Evolutionary conservation across 1,139 yeast genomes (phyloP).

Genomic region (Candida sp.): DNA sequence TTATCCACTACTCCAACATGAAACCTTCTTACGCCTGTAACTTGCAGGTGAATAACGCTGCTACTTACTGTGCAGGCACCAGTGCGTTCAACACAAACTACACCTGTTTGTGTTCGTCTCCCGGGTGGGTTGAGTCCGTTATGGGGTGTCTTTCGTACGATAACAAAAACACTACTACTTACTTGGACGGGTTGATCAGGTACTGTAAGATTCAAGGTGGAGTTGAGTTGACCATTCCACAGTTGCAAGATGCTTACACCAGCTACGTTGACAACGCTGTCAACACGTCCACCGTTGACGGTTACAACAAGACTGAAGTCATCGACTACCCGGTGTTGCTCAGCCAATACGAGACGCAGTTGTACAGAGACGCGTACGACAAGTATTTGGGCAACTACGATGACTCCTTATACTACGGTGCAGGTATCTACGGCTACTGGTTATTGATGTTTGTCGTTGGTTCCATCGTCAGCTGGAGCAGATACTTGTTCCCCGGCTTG

Average conservation of each 20-base stretch:
- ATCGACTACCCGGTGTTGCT: constrained; percentile 6
- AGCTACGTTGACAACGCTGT: constrained; percentile 22
- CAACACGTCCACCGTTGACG: constrained; percentile 3
- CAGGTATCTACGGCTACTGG: constrained; percentile 55
- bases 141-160: constrained; percentile 18
- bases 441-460: constrained; percentile 45
- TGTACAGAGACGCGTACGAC: constrained; percentile 6
- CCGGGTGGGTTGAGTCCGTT: constrained; percentile 18
- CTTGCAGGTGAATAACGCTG: constrained; percentile 16
- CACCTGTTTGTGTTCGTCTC: constrained; percentile 16
- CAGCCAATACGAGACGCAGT: neutral
- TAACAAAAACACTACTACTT: constrained; percentile 4
- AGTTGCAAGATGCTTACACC: constrained; percentile 19
- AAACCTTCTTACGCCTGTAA: constrained; percentile 20
- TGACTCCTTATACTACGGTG: constrained; percentile 50
- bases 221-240: constrained; percentile 16
- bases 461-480: constrained; percentile 45
- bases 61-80: constrained; percentile 17
- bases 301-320: constrained; percentile 3
- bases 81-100: constrained; percentile 6
- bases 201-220: constrained; percentile 16
- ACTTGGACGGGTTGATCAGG: constrained; percentile 7
- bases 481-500: constrained; percentile 26
- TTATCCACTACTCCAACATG: constrained; percentile 5
- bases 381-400: constrained; percentile 32